Evolutionary conservation across 495 filamentous ascomycete genomes (phyloP).

Genomic region (Penicillium cataractarum): DNA sequence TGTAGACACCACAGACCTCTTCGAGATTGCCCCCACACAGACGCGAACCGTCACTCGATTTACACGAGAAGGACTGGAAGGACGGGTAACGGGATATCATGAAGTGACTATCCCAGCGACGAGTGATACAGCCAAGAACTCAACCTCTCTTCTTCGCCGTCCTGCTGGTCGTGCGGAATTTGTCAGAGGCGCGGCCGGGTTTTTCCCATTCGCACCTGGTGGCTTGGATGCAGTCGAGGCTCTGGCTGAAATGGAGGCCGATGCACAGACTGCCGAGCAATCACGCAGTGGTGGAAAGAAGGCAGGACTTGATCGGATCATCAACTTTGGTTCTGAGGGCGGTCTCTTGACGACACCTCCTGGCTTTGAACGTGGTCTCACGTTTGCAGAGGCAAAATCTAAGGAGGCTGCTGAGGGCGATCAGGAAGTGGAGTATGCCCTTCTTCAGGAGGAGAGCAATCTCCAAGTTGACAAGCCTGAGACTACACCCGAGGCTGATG

Average conservation of each 20-base stretch:
- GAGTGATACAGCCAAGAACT: slow-evolving; percentile 94
- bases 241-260: slow-evolving; percentile 73
- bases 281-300: slow-evolving; percentile 47
- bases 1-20: slow-evolving; percentile 75
- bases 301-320: slow-evolving; percentile 71
- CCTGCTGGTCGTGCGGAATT: slow-evolving; percentile 89
- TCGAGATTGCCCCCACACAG: slow-evolving; percentile 87
- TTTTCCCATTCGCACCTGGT: slow-evolving; percentile 94
- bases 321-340: slow-evolving; percentile 75
- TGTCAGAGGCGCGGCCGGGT: slow-evolving; percentile 91
- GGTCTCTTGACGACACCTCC: slow-evolving; percentile 82
- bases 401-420: slow-evolving; percentile 60
- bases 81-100: slow-evolving; percentile 89
- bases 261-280: slow-evolving; percentile 49
- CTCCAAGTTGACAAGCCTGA: slow-evolving; percentile 41
- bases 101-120: slow-evolving; percentile 91
- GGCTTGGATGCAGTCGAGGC: slow-evolving; percentile 88
- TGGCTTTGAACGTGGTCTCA: slow-evolving; percentile 78
- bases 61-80: slow-evolving; percentile 88
- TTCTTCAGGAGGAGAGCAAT: slow-evolving; percentile 68
- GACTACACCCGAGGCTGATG: slow-evolving; percentile 33
- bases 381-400: slow-evolving; percentile 65
- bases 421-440: slow-evolving; percentile 72
- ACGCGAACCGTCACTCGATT: slow-evolving; percentile 92
- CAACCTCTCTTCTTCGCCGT: slow-evolving; percentile 85